Evolutionary conservation across 208 protist genomes (phyloP).

Genomic region (Trypanosoma vivax): DNA sequence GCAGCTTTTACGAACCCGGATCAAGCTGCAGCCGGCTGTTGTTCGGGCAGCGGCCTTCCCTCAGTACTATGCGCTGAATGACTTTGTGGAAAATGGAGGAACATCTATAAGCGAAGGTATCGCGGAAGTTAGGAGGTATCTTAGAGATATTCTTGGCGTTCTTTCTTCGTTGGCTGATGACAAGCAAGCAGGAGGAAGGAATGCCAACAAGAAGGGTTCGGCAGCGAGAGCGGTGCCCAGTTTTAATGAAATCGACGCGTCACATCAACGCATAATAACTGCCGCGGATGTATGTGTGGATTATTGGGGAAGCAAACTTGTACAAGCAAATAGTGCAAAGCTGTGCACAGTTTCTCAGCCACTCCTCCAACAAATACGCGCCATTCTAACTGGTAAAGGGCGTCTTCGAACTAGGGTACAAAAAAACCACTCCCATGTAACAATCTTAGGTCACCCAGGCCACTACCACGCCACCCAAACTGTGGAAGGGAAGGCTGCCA

Average conservation of each 20-base stretch:
- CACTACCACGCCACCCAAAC: slow-evolving; percentile 38
- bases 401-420: slow-evolving; percentile 61
- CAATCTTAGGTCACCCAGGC: slow-evolving; percentile 64
- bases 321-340: slow-evolving; percentile 44
- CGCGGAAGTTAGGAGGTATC: slow-evolving; percentile 1
- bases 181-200: slow-evolving; percentile 8
- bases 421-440: slow-evolving; percentile 60
- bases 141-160: slow-evolving; percentile 11
- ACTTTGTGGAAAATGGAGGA: slow-evolving; percentile 30
- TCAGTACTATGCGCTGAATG: slow-evolving; percentile 68
- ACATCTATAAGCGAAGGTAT: slow-evolving; percentile 2
- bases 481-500: slow-evolving; percentile 35
- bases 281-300: slow-evolving; percentile 45
- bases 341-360: slow-evolving; percentile 68
- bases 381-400: slow-evolving; percentile 44
- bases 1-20: slow-evolving; percentile 63
- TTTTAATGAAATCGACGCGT: slow-evolving; percentile 21
- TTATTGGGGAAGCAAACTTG: slow-evolving; percentile 71
- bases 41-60: slow-evolving; percentile 51
- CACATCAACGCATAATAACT: slow-evolving; percentile 35
- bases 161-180: slow-evolving; percentile 13
- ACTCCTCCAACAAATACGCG: slow-evolving; percentile 65
- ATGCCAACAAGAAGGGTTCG: background rate
- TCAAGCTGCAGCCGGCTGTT: slow-evolving; percentile 67
- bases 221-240: background rate